Evolutionary conservation across 2,329 filamentous ascomycete species (phyloP).

Genomic region (Ophiocordyceps camponoti-leonardi): DNA sequence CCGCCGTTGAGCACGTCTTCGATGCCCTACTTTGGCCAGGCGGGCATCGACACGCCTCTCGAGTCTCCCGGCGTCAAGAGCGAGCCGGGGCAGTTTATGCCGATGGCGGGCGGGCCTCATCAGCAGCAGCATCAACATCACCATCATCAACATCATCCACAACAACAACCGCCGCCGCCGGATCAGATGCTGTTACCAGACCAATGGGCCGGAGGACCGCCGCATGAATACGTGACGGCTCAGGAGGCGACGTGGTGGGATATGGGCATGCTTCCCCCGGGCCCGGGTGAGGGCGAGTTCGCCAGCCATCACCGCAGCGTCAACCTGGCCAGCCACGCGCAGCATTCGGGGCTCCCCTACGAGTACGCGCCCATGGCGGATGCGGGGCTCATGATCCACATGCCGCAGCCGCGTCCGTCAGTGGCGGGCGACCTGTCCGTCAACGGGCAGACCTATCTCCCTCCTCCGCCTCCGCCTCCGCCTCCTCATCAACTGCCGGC

Average conservation of each 20-base stretch:
- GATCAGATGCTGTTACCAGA: slow-evolving; percentile 6
- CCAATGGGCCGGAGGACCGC: slow-evolving; percentile 5
- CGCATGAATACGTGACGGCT: slow-evolving; percentile 10
- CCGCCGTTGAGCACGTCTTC: slow-evolving; percentile 3
- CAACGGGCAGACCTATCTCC: slow-evolving; percentile 17
- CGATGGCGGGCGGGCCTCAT: slow-evolving; percentile 4
- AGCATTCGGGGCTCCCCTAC: slow-evolving; percentile 22
- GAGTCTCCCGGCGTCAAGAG: slow-evolving; percentile 20
- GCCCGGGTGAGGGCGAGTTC: slow-evolving; percentile 12
- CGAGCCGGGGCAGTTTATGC: slow-evolving; percentile 12
- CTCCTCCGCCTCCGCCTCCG: slow-evolving; percentile 12
- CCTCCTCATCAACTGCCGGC: slow-evolving; percentile 1
- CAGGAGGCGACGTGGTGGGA: slow-evolving; percentile 15
- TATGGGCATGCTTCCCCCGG: slow-evolving; percentile 11
- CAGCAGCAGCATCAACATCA: slow-evolving; percentile 8
- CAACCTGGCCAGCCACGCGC: slow-evolving; percentile 22
- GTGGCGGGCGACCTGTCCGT: slow-evolving; percentile 17
- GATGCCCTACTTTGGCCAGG: slow-evolving; percentile 14
- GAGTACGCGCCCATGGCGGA: slow-evolving; percentile 18
- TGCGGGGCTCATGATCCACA: slow-evolving; percentile 33
- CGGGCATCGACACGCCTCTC: slow-evolving; percentile 18
- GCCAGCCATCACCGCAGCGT: slow-evolving; percentile 17
- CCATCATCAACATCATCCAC: slow-evolving; percentile 2
- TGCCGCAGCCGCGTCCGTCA: slow-evolving; percentile 26
- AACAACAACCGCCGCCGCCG: not conserved